These are phyloP conservation scores for Botrytis fabae DNA, from an alignment of 2,329 filamentous ascomycete genomes.

Conservation along the genomic window DNA sequence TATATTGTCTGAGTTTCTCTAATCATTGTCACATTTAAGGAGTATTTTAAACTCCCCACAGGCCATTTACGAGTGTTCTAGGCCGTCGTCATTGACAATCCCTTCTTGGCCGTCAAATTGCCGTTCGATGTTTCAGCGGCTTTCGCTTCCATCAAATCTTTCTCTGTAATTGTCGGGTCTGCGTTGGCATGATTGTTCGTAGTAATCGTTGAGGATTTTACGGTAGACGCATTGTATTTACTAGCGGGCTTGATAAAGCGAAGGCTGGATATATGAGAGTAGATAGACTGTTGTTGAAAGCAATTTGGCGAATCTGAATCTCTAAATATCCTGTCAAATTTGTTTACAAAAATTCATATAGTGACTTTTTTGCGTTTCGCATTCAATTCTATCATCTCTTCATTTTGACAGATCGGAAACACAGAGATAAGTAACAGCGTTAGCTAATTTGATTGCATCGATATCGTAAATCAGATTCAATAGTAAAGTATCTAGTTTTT, in stretches of 20 bases:
- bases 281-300: not conserved
- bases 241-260: slow-evolving; percentile 26
- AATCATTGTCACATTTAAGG: slow-evolving; percentile 32
- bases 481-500: not conserved
- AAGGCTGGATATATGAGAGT: not conserved
- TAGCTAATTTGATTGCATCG: not conserved
- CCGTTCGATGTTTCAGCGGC: slow-evolving; percentile 39
- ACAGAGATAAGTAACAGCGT: not conserved
- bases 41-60: slow-evolving; percentile 32
- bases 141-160: slow-evolving; percentile 34
- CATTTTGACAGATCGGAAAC: not conserved
- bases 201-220: slow-evolving; percentile 40
- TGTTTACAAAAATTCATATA: not conserved
- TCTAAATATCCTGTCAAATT: not conserved
- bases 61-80: slow-evolving; percentile 39
- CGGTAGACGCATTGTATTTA: slow-evolving; percentile 39
- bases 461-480: not conserved
- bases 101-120: slow-evolving; percentile 40
- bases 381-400: not conserved
- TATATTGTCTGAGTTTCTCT: slow-evolving; percentile 34
- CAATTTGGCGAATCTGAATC: not conserved
- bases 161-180: slow-evolving; percentile 34
- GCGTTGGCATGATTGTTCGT: slow-evolving; percentile 39
- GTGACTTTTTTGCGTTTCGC: not conserved
- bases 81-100: slow-evolving; percentile 37